Conservation (phyloP, 2,329 filamentous ascomycete genomes). For the Talaromyces sp. region DNA sequence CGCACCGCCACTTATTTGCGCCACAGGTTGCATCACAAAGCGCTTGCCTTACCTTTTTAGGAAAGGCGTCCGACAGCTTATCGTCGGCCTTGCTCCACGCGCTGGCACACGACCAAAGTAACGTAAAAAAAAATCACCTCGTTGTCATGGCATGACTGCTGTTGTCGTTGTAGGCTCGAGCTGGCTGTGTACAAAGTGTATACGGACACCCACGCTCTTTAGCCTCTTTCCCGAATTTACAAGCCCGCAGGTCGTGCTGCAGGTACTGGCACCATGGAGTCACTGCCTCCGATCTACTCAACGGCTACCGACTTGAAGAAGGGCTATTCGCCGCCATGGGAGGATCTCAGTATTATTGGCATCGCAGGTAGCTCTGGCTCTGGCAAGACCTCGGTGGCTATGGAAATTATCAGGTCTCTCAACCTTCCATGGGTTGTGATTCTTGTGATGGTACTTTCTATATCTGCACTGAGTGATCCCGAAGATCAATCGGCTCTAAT, state of each 20-base stretch:
- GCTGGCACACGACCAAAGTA: background rate
- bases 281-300: conserved; percentile 31
- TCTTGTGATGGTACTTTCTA: conserved; percentile 72
- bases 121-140: background rate
- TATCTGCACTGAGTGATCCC: background rate
- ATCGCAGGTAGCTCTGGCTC: conserved; percentile 94
- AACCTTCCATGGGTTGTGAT: conserved; percentile 98
- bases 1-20: background rate
- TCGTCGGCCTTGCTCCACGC: conserved; percentile 5
- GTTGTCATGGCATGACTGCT: background rate
- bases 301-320: conserved; percentile 21
- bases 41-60: conserved; percentile 2
- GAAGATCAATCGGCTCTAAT: background rate
- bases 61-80: conserved; percentile 6
- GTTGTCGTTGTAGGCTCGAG: background rate
- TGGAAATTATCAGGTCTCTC: conserved; percentile 82
- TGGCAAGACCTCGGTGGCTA: conserved; percentile 86
- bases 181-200: conserved; percentile 5
- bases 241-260: background rate
- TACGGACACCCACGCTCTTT: conserved; percentile 4
- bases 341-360: conserved; percentile 91
- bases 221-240: conserved; percentile 2
- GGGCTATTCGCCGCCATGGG: conserved; percentile 92
- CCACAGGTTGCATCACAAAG: background rate
- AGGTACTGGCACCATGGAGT: conserved; percentile 22